A percentile compares a stretch with the other conserved stretches of the same genome.
Evolutionary conservation across 148 eudicot species (phyloP).

Genomic region (Limonium bicolor): DNA sequence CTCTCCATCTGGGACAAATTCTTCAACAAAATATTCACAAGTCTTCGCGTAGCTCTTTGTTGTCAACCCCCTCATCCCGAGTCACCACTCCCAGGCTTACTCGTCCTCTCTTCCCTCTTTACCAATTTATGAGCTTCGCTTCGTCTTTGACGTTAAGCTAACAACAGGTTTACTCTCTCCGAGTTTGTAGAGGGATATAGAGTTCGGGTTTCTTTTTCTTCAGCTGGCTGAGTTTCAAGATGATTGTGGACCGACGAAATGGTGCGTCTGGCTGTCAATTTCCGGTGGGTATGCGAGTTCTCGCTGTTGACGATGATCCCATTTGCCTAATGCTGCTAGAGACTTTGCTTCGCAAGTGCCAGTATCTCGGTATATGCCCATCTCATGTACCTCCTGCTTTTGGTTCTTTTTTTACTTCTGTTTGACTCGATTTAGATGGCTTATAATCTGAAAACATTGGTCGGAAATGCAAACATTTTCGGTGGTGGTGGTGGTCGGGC

Average conservation of each 20-base stretch:
- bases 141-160: not conserved
- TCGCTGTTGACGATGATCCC: constrained; percentile 77
- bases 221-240: not conserved
- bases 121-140: not conserved
- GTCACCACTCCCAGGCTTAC: not conserved
- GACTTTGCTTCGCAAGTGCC: constrained; percentile 51
- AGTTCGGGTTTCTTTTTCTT: not conserved
- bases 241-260: constrained; percentile 1
- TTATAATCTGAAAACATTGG: too few relatives aligned
- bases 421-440: too few relatives aligned
- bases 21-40: not conserved
- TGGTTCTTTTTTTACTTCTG: too few relatives aligned
- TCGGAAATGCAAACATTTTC: too few relatives aligned
- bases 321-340: constrained; percentile 55
- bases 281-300: constrained; percentile 73
- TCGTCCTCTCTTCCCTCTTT: not conserved
- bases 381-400: not conserved
- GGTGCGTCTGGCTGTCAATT: constrained; percentile 20
- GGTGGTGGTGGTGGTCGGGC: too few relatives aligned
- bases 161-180: not conserved
- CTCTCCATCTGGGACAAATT: not conserved
- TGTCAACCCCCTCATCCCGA: not conserved
- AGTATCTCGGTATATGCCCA: constrained; percentile 43
- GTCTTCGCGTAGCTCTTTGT: too few relatives aligned
- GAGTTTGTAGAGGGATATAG: not conserved